phyloP scores from a whole-genome alignment of 1,284 basidiomycete genomes.

The Hymenochaete sp. region DNA sequence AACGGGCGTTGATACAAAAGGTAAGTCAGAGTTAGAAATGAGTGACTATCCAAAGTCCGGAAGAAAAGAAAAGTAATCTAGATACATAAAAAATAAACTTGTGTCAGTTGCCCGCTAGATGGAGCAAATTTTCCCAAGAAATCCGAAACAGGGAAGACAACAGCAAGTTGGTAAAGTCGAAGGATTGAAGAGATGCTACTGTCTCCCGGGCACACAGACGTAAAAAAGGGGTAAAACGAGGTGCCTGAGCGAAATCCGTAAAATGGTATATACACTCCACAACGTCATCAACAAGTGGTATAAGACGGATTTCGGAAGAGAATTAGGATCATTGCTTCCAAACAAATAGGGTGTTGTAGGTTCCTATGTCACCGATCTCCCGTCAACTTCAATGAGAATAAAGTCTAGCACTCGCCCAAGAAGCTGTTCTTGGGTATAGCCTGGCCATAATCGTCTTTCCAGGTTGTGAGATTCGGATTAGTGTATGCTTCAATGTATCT shows the following conservation, averaged over 20 bases:
- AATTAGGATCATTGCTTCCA: too few species aligned
- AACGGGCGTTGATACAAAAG: background rate
- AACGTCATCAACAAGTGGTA: too few species aligned
- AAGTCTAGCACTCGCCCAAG: slow-evolving; percentile 42
- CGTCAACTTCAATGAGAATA: too few species aligned
- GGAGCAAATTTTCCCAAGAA: background rate
- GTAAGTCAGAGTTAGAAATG: too few species aligned
- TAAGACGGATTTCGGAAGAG: too few species aligned
- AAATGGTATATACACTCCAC: too few species aligned
- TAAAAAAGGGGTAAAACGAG: slow-evolving; percentile 4
- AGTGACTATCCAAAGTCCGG: too few species aligned
- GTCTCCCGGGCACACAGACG: background rate
- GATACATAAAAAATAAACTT: slow-evolving; percentile 1
- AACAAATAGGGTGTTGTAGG: too few species aligned
- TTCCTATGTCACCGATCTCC: too few species aligned
- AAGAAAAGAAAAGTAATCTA: background rate
- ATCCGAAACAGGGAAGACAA: background rate
- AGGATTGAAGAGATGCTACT: background rate
- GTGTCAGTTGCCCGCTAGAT: too few species aligned
- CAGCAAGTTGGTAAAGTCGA: background rate
- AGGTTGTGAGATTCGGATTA: slow-evolving; percentile 32
- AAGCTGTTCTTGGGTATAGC: slow-evolving; percentile 52
- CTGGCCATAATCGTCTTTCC: slow-evolving; percentile 44
- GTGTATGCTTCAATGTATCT: slow-evolving; percentile 33
- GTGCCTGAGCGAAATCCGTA: too few species aligned